Conservation (phyloP, 805 yeast species). For the Candida ortonii region DNA sequence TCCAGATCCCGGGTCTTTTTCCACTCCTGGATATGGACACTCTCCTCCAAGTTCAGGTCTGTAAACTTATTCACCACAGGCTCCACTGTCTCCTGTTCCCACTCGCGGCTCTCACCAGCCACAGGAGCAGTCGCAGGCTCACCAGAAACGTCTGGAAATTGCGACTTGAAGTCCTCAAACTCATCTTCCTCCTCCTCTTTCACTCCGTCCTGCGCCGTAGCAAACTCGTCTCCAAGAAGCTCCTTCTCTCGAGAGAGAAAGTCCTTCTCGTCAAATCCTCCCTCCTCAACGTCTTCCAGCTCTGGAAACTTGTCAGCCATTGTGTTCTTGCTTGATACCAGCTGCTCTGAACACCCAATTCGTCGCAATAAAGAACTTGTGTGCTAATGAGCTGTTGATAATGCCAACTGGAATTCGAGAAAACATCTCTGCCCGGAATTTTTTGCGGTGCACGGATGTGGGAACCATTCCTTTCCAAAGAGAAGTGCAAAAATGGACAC, state of each 20-base stretch:
- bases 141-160: conserved; percentile 55
- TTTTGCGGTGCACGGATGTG: too few relatives aligned
- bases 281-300: conserved; percentile 44
- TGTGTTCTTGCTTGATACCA: conserved; percentile 4
- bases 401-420: too few relatives aligned
- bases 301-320: conserved; percentile 82
- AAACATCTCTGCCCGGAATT: too few relatives aligned
- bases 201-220: conserved; percentile 59
- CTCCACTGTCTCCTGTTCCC: conserved; percentile 14
- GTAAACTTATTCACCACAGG: conserved; percentile 41
- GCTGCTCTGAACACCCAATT: not conserved
- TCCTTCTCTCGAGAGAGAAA: conserved; percentile 69
- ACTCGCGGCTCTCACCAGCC: conserved; percentile 11
- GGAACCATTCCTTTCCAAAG: too few relatives aligned
- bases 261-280: conserved; percentile 40
- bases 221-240: conserved; percentile 67
- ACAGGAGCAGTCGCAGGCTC: conserved; percentile 14
- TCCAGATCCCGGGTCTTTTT: conserved; percentile 75
- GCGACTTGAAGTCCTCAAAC: conserved; percentile 59
- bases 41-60: conserved; percentile 42
- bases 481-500: too few relatives aligned
- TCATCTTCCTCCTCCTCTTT: conserved; percentile 43
- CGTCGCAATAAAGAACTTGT: not conserved
- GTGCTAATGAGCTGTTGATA: conserved; percentile 7
- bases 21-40: conserved; percentile 73